A percentile compares a stretch with the other conserved stretches of the same genome.
Evolutionary conservation across 176 grass and related monocot species (phyloP).

Genomic region (Zea luxurians): DNA sequence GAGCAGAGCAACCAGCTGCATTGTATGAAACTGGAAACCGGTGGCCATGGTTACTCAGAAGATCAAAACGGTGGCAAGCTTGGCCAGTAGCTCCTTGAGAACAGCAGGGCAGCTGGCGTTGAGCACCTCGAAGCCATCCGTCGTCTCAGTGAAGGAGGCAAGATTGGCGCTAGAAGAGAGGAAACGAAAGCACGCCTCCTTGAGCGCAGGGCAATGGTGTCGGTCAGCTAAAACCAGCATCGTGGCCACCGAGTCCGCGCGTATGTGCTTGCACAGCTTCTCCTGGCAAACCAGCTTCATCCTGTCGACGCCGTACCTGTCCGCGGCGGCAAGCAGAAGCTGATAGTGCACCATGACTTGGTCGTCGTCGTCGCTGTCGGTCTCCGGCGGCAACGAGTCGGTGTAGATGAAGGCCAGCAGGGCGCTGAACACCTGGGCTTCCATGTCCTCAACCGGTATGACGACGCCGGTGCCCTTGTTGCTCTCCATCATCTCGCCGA

Average conservation of each 20-base stretch:
- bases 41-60: neutral
- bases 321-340: neutral
- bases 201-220: neutral
- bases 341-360: neutral
- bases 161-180: neutral
- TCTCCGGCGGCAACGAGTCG: neutral
- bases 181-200: neutral
- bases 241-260: neutral
- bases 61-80: neutral
- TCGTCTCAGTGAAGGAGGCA: neutral
- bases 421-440: neutral
- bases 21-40: no score
- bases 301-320: slow-evolving; percentile 1
- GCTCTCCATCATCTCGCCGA: neutral
- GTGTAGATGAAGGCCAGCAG: neutral
- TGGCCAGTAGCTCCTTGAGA: slow-evolving; percentile 3
- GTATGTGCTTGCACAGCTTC: neutral
- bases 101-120: neutral
- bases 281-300: neutral
- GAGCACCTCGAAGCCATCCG: neutral
- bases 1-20: no score
- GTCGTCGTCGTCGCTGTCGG: neutral
- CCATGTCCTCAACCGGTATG: neutral
- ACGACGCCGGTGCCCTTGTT: neutral
- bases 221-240: neutral